phyloP scores from a whole-genome alignment of 495 filamentous ascomycete species.

The Bacidia gigantensis region DNA sequence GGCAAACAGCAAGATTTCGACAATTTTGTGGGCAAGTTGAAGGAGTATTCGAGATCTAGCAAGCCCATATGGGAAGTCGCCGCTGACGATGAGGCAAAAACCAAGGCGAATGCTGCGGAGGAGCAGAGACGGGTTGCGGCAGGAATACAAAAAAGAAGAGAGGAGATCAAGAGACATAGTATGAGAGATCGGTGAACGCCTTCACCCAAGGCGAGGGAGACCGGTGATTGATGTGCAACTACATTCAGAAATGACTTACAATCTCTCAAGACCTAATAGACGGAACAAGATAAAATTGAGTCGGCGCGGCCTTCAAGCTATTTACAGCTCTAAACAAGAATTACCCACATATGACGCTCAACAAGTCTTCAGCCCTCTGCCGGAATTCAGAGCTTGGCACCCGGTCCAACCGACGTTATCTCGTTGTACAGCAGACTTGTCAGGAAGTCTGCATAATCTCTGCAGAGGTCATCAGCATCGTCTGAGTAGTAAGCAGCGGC shows the following conservation, averaged over 20 bases:
- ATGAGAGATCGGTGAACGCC: neutral
- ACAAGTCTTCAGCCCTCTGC: no score
- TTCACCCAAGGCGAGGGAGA: neutral
- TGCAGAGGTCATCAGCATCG: neutral
- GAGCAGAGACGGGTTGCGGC: constrained; percentile 38
- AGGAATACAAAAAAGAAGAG: constrained; percentile 48
- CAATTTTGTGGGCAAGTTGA: constrained; percentile 68
- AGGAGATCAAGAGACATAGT: constrained; percentile 39
- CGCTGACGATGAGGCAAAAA: constrained; percentile 40
- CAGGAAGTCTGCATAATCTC: constrained; percentile 90
- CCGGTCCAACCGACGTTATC: constrained; percentile 74
- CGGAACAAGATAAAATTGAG: no score
- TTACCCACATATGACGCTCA: no score
- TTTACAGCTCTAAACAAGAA: no score
- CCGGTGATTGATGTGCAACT: neutral
- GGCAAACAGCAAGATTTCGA: constrained; percentile 72
- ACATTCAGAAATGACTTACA: neutral
- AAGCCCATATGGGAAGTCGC: constrained; percentile 78
- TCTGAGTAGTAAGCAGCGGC: neutral
- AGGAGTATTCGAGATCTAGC: constrained; percentile 78
- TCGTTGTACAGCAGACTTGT: constrained; percentile 91
- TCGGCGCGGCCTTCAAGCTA: no score
- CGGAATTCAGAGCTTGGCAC: constrained; percentile 58
- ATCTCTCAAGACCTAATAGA: neutral
- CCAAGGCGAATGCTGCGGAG: constrained; percentile 24